These are phyloP conservation scores for Leavenworthia alabamica DNA, from an alignment of 345 rosid genomes.

Conservation along the genomic window DNA sequence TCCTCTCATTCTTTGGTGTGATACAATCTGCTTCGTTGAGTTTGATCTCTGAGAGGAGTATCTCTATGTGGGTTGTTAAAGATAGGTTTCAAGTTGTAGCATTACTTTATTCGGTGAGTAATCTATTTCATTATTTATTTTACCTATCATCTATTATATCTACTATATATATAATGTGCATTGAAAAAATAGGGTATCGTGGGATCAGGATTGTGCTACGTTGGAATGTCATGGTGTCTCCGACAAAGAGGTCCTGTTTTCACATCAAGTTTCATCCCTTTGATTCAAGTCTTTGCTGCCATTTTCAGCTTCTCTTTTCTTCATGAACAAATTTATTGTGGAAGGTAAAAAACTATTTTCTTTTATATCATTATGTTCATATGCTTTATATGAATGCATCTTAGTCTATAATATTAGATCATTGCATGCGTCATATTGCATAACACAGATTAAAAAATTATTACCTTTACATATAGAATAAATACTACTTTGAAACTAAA, in stretches of 20 bases:
- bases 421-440: background rate
- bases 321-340: constrained; percentile 58
- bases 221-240: constrained; percentile 87
- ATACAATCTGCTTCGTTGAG: constrained; percentile 49
- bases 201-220: constrained; percentile 73
- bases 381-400: no score
- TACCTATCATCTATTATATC: background rate
- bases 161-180: background rate
- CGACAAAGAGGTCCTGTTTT: constrained; percentile 69
- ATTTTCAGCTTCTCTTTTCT: constrained; percentile 54
- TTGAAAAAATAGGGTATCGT: constrained; percentile 48
- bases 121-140: background rate
- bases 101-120: constrained; percentile 48
- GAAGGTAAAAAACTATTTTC: no score
- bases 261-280: constrained; percentile 71
- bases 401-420: no score
- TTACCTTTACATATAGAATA: background rate
- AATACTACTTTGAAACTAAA: background rate
- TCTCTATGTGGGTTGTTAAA: constrained; percentile 46
- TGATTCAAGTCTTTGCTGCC: constrained; percentile 62
- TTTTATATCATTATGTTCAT: no score
- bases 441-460: background rate
- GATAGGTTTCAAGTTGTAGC: constrained; percentile 40
- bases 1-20: constrained; percentile 55
- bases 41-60: constrained; percentile 37